Percentiles rank a stretch among this genome's conserved stretches.
These are phyloP conservation scores for Pichia sp. DNA, from an alignment of 1,139 yeast species.

Conservation along the genomic window DNA sequence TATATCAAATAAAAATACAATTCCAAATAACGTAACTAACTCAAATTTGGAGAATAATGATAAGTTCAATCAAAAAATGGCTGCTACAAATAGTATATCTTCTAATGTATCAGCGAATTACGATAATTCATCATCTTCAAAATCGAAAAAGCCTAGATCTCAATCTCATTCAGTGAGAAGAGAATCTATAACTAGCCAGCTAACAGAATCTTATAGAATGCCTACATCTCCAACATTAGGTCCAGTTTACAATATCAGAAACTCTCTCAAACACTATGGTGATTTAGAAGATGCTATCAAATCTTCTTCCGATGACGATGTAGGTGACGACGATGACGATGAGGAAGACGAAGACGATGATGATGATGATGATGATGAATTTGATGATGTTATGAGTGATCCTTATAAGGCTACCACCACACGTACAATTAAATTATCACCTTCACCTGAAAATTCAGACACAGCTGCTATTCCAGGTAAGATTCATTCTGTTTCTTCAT, in stretches of 20 bases:
- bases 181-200: conserved; percentile 48
- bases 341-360: too few species aligned
- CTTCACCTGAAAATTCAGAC: neutral
- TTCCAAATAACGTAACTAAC: too few species aligned
- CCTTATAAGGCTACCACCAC: too few species aligned
- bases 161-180: conserved; percentile 35
- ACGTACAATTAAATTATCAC: neutral
- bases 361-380: conserved; percentile 18
- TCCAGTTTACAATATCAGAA: conserved; percentile 24
- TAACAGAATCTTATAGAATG: conserved; percentile 38
- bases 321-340: conserved; percentile 27
- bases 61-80: neutral
- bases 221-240: conserved; percentile 33
- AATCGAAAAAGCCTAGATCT: conserved; percentile 24
- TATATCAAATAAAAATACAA: neutral
- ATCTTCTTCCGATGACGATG: conserved; percentile 32
- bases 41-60: too few species aligned
- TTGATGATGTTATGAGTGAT: neutral
- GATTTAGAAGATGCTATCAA: conserved; percentile 30
- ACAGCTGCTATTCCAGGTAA: conserved; percentile 5
- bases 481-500: conserved; percentile 19
- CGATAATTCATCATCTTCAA: neutral
- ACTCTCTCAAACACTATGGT: conserved; percentile 22
- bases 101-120: neutral
- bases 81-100: neutral